Base-by-base conservation (phyloP, 2,329 filamentous ascomycete genomes). In the Colletotrichum theobromicola region DNA sequence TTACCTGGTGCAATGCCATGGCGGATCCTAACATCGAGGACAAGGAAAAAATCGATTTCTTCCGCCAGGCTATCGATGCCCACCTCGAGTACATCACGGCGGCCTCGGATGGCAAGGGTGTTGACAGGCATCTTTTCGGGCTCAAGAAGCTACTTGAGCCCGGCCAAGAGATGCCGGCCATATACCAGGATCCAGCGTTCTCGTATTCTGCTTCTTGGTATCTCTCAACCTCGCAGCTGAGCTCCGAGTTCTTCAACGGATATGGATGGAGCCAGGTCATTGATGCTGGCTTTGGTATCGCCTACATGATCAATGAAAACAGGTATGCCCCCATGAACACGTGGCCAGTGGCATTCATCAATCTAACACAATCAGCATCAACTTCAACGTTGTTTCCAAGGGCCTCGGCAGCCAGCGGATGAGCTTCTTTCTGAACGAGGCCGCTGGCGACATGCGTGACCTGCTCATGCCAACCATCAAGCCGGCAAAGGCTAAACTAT, bases 281-380 rank as follows among this genome's bases (percentile, higher is more conserved):
- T 70, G 96, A 98, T 81, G 94, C 94, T 75, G 97, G 97, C 34
- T 99, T 97, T 86, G 97, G 97, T 77, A 98, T 99, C 82, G 97
- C 97, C 50, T 99, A 99, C 84, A 99, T 99, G 97, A 98, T 99
- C 84, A 99, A 99, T 83, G 96, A 98, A 89, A 98, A 98, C 85
- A 96, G 92, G 93, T 95, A 82, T 67, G n/a, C 18, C 15, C 15
- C 21, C n/a, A 60, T 28, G 21, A 57, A 57, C 9, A 30, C 10
- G 18, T 34, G 28, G 18, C 55, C 16, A n/a, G 28, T 34, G 4
- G 6, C 18, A 70, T 50, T 21, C 13, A 34, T 57, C n/a, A 35
- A 24, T 18, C 61, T 64, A 18, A 30, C 34, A 26, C 34, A 32
- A 30, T 15, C 70, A 98, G 95, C 84, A 90, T 99, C 77, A 97